Evolutionary conservation across 768 basidiomycete species (phyloP).

Genomic region (Mycena olivaceomarginata): DNA sequence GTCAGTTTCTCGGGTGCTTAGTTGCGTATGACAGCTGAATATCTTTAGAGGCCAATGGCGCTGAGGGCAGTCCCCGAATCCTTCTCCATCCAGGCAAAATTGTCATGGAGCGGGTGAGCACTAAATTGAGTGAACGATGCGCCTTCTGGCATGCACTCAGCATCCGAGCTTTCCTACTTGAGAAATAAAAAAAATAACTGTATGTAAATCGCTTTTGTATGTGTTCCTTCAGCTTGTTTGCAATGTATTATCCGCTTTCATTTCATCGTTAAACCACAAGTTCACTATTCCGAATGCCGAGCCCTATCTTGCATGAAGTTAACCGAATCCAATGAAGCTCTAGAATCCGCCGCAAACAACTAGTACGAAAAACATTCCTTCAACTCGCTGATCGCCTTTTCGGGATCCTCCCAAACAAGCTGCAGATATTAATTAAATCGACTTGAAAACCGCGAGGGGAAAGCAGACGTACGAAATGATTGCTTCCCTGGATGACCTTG

Average conservation of each 20-base stretch:
- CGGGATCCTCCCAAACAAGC: slow-evolving; percentile 47
- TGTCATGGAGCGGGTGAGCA: slow-evolving; percentile 49
- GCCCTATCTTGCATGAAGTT: background rate
- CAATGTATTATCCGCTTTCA: background rate
- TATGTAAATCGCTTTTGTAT: background rate
- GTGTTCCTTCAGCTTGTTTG: background rate
- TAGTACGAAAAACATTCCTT: slow-evolving; percentile 33
- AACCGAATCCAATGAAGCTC: background rate
- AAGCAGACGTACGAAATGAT: slow-evolving; percentile 50
- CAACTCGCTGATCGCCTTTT: slow-evolving; percentile 32
- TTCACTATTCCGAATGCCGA: background rate
- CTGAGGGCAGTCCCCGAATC: slow-evolving; percentile 53
- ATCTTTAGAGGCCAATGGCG: background rate
- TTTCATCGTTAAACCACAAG: background rate
- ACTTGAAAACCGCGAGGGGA: background rate
- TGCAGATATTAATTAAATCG: slow-evolving; percentile 15
- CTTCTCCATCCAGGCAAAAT: slow-evolving; percentile 53
- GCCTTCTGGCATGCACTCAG: slow-evolving; percentile 56
- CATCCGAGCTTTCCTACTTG: slow-evolving; percentile 34
- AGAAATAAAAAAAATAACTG: background rate
- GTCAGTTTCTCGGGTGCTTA: slow-evolving; percentile 46
- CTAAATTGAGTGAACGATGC: slow-evolving; percentile 48
- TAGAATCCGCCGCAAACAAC: background rate
- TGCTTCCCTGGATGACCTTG: slow-evolving; percentile 39
- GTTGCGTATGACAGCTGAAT: background rate